phyloP scores from a whole-genome alignment of 129 eudicot genomes.

The Chrysanthemum makinoi region DNA sequence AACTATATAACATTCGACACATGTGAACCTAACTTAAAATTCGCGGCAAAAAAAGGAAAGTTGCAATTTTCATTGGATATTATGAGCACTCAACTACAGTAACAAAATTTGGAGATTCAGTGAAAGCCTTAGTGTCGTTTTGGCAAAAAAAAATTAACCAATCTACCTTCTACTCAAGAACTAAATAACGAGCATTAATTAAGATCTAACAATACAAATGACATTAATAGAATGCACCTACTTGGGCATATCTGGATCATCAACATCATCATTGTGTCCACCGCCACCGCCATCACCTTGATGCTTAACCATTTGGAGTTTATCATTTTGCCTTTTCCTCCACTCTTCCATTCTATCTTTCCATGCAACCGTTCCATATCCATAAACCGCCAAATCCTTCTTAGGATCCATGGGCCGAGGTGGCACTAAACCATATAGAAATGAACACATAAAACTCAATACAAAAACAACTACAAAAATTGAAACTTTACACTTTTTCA shows the following conservation, averaged over 20 bases:
- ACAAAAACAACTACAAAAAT: background rate
- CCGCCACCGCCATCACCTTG: conserved; percentile 57
- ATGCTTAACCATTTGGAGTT: conserved; percentile 81
- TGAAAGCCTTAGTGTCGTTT: background rate
- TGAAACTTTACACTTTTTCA: background rate
- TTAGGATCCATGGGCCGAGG: conserved; percentile 97
- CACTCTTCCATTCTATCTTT: conserved; percentile 98
- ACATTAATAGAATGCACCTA: conserved; percentile 34
- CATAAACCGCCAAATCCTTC: conserved; percentile 93
- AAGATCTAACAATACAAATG: background rate
- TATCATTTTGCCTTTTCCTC: conserved; percentile 85
- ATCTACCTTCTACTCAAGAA: background rate
- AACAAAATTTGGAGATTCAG: background rate
- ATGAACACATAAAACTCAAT: background rate
- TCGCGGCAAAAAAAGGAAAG: too few relatives aligned
- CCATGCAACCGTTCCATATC: conserved; percentile 97
- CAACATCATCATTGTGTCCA: conserved; percentile 49
- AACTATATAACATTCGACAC: too few relatives aligned
- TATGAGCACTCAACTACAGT: background rate
- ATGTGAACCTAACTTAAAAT: too few relatives aligned
- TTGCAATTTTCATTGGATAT: too few relatives aligned
- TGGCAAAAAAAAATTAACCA: background rate
- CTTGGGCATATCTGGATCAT: conserved; percentile 94
- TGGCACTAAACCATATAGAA: conserved; percentile 53
- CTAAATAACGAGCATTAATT: conserved; percentile 9